Evolutionary conservation across 352 stramenopile genomes (phyloP).

Genomic region (Peronospora destructor): DNA sequence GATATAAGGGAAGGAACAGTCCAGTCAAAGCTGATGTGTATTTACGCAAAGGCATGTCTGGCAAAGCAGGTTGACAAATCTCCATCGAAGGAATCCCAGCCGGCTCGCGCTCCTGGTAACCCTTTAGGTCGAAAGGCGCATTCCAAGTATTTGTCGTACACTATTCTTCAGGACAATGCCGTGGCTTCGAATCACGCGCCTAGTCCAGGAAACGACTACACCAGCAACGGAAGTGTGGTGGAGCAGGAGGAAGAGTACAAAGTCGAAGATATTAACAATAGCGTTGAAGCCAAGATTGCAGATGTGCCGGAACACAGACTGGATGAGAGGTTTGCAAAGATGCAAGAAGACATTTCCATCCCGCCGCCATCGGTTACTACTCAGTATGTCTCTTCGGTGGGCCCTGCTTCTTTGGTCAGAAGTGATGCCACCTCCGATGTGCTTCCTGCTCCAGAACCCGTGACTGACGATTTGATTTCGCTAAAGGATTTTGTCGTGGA

Average conservation of each 20-base stretch:
- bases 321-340: slow-evolving; percentile 24
- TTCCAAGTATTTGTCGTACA: slow-evolving; percentile 35
- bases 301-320: slow-evolving; percentile 11
- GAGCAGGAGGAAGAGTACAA: slow-evolving; percentile 6
- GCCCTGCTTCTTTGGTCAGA: slow-evolving; percentile 7
- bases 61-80: slow-evolving; percentile 33
- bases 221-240: not conserved
- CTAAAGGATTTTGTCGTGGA: slow-evolving; percentile 46
- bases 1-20: slow-evolving; percentile 60
- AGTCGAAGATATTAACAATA: not conserved
- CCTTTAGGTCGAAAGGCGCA: slow-evolving; percentile 34
- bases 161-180: slow-evolving; percentile 25
- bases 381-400: slow-evolving; percentile 13
- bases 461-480: slow-evolving; percentile 39
- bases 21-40: slow-evolving; percentile 58
- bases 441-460: not conserved
- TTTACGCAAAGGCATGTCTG: slow-evolving; percentile 71
- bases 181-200: slow-evolving; percentile 19
- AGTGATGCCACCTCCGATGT: slow-evolving; percentile 9
- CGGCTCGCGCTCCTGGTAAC: slow-evolving; percentile 23
- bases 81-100: slow-evolving; percentile 14
- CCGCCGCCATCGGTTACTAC: slow-evolving; percentile 7
- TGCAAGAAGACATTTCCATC: slow-evolving; percentile 30
- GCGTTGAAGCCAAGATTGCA: slow-evolving; percentile 5
- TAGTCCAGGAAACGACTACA: slow-evolving; percentile 2